Percentiles rank a stretch among this genome's conserved stretches.
Conservation (phyloP, 1,139 yeast genomes). For the Lodderomyces elongisporus region DNA sequence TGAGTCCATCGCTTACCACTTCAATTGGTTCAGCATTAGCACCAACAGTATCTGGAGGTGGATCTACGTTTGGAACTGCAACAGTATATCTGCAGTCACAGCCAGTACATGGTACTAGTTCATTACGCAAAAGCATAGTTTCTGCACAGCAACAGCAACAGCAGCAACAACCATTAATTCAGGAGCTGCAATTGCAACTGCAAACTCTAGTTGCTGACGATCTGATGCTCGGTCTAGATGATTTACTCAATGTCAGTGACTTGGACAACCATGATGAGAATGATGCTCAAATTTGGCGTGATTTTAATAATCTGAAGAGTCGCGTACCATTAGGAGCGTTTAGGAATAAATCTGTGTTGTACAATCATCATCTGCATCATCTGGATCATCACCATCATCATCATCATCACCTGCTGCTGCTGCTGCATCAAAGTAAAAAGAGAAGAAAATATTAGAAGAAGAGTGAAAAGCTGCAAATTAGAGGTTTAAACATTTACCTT, state of each 20-base stretch:
- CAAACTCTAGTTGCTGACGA: slow-evolving; percentile 28
- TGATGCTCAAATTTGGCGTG: slow-evolving; percentile 49
- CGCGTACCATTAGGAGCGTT: slow-evolving; percentile 85
- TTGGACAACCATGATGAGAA: slow-evolving; percentile 73
- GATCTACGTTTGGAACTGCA: background rate
- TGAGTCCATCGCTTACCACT: background rate
- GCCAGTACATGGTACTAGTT: background rate
- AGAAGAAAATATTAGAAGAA: background rate
- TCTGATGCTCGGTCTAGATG: slow-evolving; percentile 72
- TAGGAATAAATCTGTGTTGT: slow-evolving; percentile 64
- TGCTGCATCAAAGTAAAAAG: slow-evolving; percentile 1
- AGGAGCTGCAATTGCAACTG: slow-evolving; percentile 1
- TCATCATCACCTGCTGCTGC: slow-evolving; percentile 1
- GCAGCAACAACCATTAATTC: background rate
- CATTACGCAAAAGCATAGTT: background rate
- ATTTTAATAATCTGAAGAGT: slow-evolving; percentile 48
- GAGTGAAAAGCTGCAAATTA: background rate
- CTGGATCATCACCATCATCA: slow-evolving; percentile 2
- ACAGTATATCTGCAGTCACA: background rate
- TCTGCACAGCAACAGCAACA: background rate
- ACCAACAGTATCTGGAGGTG: no score
- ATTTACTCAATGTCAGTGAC: slow-evolving; percentile 80
- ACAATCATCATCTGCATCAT: slow-evolving; percentile 17
- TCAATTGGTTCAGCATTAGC: background rate
- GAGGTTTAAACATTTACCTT: background rate